phyloP scores from a whole-genome alignment of 345 rosid species.

The Sonneratia caseolaris region DNA sequence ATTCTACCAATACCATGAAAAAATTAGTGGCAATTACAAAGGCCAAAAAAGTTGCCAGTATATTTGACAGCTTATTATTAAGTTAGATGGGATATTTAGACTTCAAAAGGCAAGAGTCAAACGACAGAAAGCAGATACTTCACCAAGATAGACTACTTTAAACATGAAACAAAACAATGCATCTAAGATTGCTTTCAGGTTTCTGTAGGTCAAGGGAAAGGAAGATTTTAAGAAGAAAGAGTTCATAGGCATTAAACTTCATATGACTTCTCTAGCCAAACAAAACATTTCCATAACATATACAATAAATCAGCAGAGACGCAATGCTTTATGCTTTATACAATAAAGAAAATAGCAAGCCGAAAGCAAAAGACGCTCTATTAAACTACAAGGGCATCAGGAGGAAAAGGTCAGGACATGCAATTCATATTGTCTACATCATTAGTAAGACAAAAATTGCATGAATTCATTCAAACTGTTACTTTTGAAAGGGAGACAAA shows the following conservation, averaged over 20 bases:
- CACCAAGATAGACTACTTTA: neutral
- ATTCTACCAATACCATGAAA: neutral
- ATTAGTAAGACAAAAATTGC: neutral
- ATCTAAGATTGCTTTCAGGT: neutral
- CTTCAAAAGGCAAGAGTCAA: neutral
- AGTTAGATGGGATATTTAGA: neutral
- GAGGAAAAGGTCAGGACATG: neutral
- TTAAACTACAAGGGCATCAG: no score
- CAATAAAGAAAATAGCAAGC: no score
- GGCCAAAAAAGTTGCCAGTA: neutral
- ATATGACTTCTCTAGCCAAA: no score
- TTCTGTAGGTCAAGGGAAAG: neutral
- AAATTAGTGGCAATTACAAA: neutral
- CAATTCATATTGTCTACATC: neutral
- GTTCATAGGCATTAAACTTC: no score
- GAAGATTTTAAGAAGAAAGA: neutral
- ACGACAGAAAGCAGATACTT: neutral
- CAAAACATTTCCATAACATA: no score
- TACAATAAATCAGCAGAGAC: no score
- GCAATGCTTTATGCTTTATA: no score
- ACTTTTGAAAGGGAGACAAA: neutral
- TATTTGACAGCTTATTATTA: neutral
- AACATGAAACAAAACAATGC: neutral
- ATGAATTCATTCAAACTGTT: neutral
- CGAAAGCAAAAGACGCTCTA: no score